A percentile compares a stretch with the other conserved stretches of the same genome.
These are phyloP conservation scores for Kluyveromyces wickerhamii DNA, from an alignment of 805 yeast genomes.

Conservation along the genomic window DNA sequence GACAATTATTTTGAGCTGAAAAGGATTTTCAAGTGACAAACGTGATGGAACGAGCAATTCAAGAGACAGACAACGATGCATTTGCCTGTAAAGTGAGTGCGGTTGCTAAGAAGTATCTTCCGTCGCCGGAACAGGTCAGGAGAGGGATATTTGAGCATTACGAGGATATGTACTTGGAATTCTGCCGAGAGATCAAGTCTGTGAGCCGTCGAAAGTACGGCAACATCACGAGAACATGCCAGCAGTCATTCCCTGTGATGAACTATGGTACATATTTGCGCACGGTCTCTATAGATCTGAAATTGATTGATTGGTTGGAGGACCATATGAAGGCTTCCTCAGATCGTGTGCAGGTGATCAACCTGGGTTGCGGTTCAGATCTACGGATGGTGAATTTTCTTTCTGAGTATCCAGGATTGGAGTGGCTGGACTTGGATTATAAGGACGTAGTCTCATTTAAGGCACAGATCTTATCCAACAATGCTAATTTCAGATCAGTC, in stretches of 20 bases:
- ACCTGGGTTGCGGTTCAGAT: conserved; percentile 66
- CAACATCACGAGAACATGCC: conserved; percentile 14
- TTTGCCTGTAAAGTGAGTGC: conserved; percentile 55
- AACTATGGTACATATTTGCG: conserved; percentile 65
- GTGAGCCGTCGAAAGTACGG: conserved; percentile 16
- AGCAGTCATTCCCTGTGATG: conserved; percentile 50
- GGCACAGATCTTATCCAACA: conserved; percentile 15
- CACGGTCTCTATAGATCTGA: conserved; percentile 42
- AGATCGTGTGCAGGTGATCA: conserved; percentile 43
- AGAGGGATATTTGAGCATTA: conserved; percentile 11
- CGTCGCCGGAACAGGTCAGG: conserved; percentile 27
- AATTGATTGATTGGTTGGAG: conserved; percentile 37
- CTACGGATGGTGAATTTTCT: conserved; percentile 40
- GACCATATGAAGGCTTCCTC: conserved; percentile 10
- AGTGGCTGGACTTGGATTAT: conserved; percentile 46
- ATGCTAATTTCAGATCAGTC: conserved; percentile 6
- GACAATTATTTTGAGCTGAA: too few species aligned
- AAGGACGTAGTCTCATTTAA: conserved; percentile 40
- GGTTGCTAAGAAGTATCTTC: conserved; percentile 40
- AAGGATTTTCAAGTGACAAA: too few species aligned
- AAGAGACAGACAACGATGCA: conserved; percentile 60
- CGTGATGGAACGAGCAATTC: conserved; percentile 23
- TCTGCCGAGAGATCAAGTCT: conserved; percentile 14
- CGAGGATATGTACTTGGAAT: conserved; percentile 18
- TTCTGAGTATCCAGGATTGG: conserved; percentile 20